Base-by-base conservation (phyloP, 2,329 filamentous ascomycete species). In the Arachnomyces sp. region DNA sequence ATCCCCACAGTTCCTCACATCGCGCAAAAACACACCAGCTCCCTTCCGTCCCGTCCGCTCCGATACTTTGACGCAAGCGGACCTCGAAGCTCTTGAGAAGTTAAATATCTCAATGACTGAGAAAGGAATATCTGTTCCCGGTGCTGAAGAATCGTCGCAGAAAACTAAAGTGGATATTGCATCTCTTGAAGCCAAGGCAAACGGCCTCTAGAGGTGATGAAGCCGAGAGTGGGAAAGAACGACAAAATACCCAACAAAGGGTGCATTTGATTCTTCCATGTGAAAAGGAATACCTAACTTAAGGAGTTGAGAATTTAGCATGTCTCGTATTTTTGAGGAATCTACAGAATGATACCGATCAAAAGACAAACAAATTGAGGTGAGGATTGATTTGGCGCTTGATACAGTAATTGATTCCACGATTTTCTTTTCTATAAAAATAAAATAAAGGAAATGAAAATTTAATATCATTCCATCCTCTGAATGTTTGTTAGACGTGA, bases 21-120 rank as follows among this genome's bases (percentile, higher is more conserved):
- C 79, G 49, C 72, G 80, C 45, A 80, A 83, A 2, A 74, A 75
- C 28, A 87, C 82, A 31, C 84, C 84, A 14, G 72, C 81, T 35
- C 69, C 79, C 7, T 75, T 80, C 65, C 73, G 74, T 44, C 74
- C 73, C 7, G 72, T 70, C 47, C 69, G 75, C 42, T 70, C 74
- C 34, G 72, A 76, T 46, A 71, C 69, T 25, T 56, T 69, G 39
- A 65, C 65, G 15, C 53, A 64, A 31, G 65, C 66, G 13, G 67
- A 70, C 42, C 49, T 69, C 13, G 54, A 65, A 39, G 67, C 66
- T 14, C 56, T 70, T 21, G 64, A 69, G 44, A 52, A 61, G 42
- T 53, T 70, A 40, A 56, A 57, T 28, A 42, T 52, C 15, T 48
- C 50, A 4, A 50, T 53, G 25, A 53, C 52, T 16, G 47, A 53